Percentiles rank a stretch among this genome's conserved stretches.
These are phyloP conservation scores for Saccharomycopsis amapae DNA, from an alignment of 805 yeast genomes.

Conservation along the genomic window DNA sequence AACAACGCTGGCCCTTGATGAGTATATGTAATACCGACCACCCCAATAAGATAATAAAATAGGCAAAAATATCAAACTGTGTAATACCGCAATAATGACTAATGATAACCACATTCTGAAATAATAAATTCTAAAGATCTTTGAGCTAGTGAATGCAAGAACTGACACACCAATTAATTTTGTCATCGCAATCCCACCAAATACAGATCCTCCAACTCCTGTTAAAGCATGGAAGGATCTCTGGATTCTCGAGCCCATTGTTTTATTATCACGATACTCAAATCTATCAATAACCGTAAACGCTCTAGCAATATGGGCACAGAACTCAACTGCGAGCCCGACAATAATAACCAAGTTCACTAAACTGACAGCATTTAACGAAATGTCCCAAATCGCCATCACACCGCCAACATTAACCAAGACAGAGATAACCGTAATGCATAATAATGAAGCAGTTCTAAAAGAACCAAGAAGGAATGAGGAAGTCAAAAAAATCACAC, in stretches of 20 bases:
- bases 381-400: constrained; percentile 66
- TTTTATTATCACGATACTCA: constrained; percentile 21
- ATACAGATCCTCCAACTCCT: constrained; percentile 82
- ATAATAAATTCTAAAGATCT: constrained; percentile 85
- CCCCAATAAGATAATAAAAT: constrained; percentile 60
- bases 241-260: constrained; percentile 25
- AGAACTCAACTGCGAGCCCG: constrained; percentile 91
- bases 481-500: constrained; percentile 46
- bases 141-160: constrained; percentile 77
- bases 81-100: constrained; percentile 69
- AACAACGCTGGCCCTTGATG: constrained; percentile 30
- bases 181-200: constrained; percentile 86
- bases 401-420: constrained; percentile 71
- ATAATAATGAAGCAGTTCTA: constrained; percentile 49
- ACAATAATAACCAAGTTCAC: constrained; percentile 89
- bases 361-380: constrained; percentile 81
- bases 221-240: constrained; percentile 54
- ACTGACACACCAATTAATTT: constrained; percentile 84
- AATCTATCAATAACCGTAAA: constrained; percentile 44
- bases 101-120: constrained; percentile 91
- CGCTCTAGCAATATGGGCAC: constrained; percentile 79
- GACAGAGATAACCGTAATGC: constrained; percentile 54
- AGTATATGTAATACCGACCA: constrained; percentile 44
- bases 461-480: constrained; percentile 59
- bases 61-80: constrained; percentile 75